A percentile compares a stretch with the other conserved stretches of the same genome.
phyloP scores from a whole-genome alignment of 345 rosid species.

The Citrus medica region DNA sequence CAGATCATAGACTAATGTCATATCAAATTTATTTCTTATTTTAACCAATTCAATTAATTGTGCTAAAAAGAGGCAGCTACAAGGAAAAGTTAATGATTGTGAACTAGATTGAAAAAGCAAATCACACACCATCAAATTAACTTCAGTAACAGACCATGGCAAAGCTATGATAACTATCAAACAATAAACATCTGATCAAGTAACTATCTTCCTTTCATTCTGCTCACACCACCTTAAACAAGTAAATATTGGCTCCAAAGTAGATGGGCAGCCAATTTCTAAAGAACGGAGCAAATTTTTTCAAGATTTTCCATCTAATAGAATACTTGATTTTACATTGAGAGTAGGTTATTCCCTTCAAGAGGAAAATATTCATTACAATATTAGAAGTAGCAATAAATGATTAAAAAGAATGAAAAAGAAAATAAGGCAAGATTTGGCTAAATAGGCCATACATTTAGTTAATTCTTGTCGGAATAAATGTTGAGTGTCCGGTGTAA shows the following conservation, averaged over 20 bases:
- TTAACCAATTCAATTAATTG: neutral
- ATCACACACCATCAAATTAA: neutral
- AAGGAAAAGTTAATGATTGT: neutral
- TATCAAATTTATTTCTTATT: neutral
- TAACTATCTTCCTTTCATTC: neutral
- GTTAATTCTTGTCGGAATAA: conserved; percentile 57
- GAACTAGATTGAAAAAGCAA: neutral
- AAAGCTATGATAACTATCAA: neutral
- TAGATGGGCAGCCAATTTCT: neutral
- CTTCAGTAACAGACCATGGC: neutral
- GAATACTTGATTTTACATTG: neutral
- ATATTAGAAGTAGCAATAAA: neutral
- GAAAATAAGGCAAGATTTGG: neutral
- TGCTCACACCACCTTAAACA: neutral
- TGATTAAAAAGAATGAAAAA: neutral
- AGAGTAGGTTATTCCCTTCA: neutral
- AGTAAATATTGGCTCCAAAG: neutral
- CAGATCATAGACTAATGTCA: neutral
- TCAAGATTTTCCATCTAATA: neutral
- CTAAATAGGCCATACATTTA: conserved; percentile 45
- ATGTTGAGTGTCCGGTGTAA: conserved; percentile 67
- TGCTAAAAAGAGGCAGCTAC: neutral
- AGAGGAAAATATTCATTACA: neutral
- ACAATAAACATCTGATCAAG: neutral
- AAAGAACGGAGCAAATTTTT: neutral